phyloP scores from a whole-genome alignment of 441 rosid genomes.

The Viola pubescens region DNA sequence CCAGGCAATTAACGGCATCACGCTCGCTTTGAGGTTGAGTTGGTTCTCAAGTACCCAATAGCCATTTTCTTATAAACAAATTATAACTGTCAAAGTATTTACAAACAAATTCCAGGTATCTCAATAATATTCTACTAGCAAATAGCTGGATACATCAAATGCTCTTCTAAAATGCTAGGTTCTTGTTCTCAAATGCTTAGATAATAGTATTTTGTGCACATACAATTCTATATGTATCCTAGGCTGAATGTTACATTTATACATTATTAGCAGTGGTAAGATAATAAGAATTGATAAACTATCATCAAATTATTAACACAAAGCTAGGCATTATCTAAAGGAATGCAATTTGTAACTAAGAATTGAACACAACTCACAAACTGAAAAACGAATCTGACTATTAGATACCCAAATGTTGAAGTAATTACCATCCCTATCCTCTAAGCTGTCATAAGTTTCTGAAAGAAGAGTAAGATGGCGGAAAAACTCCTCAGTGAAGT shows the following conservation, averaged over 20 bases:
- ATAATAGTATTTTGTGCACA: background rate
- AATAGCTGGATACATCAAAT: background rate
- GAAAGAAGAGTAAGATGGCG: conserved; percentile 50
- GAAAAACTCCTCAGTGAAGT: conserved; percentile 75
- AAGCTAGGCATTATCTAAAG: conserved; percentile 3
- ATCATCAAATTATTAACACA: conserved; percentile 1
- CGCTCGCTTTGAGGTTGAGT: no score
- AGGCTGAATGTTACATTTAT: no score
- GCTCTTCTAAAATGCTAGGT: background rate
- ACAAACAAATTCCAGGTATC: background rate
- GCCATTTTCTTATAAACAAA: no score
- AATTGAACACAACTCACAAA: conserved; percentile 6
- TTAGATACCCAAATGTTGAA: conserved; percentile 4
- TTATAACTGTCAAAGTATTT: background rate
- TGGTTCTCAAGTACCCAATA: no score
- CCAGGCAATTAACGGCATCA: no score
- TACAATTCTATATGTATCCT: background rate
- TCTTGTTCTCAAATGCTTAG: background rate
- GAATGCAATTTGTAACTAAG: background rate
- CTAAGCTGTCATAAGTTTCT: conserved; percentile 58
- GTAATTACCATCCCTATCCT: conserved; percentile 74
- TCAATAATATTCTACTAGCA: background rate
- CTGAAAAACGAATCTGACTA: background rate
- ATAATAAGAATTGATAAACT: no score
- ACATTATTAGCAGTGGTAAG: no score